Base-by-base conservation (phyloP, 352 stramenopile genomes). In the Phytophthora podocarpi region DNA sequence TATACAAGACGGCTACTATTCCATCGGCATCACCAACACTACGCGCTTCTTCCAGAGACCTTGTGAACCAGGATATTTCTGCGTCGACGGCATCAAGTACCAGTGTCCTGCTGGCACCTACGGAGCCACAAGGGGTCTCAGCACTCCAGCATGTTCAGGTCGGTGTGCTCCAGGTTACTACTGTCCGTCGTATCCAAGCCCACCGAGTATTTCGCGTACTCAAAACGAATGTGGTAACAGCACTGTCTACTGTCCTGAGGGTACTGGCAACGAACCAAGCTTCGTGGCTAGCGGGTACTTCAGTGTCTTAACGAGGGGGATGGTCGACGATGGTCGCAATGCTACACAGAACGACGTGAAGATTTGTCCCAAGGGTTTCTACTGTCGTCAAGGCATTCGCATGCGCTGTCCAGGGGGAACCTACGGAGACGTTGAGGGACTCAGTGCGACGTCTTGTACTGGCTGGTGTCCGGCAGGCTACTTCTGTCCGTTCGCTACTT, bases 61-160 rank as follows among this genome's bases (percentile, higher is more conserved):
- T 21, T 97, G 90, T 31, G 77, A 90, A n/a, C 57, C 64, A 28
- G 87, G 88, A 10, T 86, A 78, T 49, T 97, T 85, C 42, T 97
- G 88, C 62, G 30, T 73, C 2, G 45, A 72, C n/a, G 87, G 85
- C 6, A 36, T 87, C 47, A 80, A 81, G 48, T 81, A 76, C 16
- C 68, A 91, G 41, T 97, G 90, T 35, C 83, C 89, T 7, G 66
- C 72, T 8, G 90, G 90, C 8, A 87, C 74, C 1, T 97, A 79
- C 24, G 91, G 91, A 21, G 68, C 73, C n/a, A 69, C 45, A 0
- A 58, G 26, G 11, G 74, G 72, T 0, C 63, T 95, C 4, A 51
- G 52, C 4, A 70, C 70, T 18, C 1, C 78, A 9, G 21, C 10
- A 7, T 97, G 87, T 49, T 90, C 76, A 18, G 87, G 85, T 0